Evolutionary conservation across 1,139 yeast genomes (phyloP), one percentile per base, ranked within the genome.

Genomic region (Pneumocystis canis): DNA sequence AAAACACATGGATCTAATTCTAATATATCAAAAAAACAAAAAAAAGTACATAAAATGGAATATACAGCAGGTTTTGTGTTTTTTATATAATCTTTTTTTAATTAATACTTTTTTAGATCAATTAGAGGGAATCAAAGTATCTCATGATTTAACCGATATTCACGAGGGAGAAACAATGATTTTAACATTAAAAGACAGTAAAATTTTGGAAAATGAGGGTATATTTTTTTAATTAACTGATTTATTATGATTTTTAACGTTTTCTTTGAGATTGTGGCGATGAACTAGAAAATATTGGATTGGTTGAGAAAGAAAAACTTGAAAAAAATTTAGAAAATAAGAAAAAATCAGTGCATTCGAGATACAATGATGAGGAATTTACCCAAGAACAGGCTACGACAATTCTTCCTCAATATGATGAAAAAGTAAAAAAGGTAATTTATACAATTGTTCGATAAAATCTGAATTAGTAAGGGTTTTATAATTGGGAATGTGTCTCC

Each of bases 121-220:
- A 11, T 31, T 47, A 4, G 69, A 71, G 4, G 81, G 80, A 0
- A 64, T 81, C 3, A 76, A 73, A 58, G 79, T 84, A 9, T 79
- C 77, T 0, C 87, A 83, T 70, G 74, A 72, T 57, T 62, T 75
- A 4, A 69, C 71, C 5, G 82, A 80, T 30, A 69, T 82, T 1
- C 71, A 69, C 5, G 65, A 78, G n/a, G 70, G 70, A 6, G 76
- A 76, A n/a, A 82, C 80, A 28, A 81, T 82, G 0, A 76, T 87
- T 1, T 74, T 89, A 62, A 87, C 92, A 0, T 74, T 88, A 59
- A 81, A 84, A 63, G 96, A 89, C 66, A 71, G 76, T 1, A 76
- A 76, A 5, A 73, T 87, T 1, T 68, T 81, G 32, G 83, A 78
- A 53, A 83, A 80, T 1, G 80, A 76, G 40, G 80, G 54, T 47